Conservation (phyloP, 2,329 filamentous ascomycete genomes). For the Aspergillus vadensis region DNA sequence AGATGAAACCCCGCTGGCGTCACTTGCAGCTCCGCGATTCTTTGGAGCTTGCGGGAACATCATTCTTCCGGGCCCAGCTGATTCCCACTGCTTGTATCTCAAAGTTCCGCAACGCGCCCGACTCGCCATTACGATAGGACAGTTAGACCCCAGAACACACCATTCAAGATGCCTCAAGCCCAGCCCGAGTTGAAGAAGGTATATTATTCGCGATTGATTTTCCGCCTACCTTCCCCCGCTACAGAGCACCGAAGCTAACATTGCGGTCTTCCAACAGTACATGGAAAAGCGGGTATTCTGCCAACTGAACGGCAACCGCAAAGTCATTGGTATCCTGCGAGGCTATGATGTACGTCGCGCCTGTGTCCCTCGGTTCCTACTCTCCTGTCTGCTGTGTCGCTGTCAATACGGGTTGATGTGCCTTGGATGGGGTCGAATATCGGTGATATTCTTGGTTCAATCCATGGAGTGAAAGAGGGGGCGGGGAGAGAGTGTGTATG, state of each 20-base stretch:
- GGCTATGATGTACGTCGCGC: slow-evolving; percentile 81
- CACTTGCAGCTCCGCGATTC: slow-evolving; percentile 14
- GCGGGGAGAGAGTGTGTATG: no score
- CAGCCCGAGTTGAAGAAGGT: slow-evolving; percentile 99
- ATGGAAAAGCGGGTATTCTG: slow-evolving; percentile 99
- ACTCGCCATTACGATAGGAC: slow-evolving; percentile 26
- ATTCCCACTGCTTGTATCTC: slow-evolving; percentile 28
- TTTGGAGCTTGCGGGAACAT: slow-evolving; percentile 36
- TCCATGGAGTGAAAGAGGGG: neutral
- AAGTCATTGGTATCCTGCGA: slow-evolving; percentile 89
- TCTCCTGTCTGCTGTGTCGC: neutral
- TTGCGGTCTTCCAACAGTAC: slow-evolving; percentile 63
- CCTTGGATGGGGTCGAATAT: neutral
- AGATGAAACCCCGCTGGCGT: neutral
- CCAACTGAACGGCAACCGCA: slow-evolving; percentile 95
- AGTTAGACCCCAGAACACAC: slow-evolving; percentile 21
- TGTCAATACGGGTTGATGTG: no score
- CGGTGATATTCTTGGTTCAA: neutral
- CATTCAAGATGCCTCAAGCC: slow-evolving; percentile 85
- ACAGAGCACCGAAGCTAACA: slow-evolving; percentile 5
- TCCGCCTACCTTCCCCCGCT: neutral
- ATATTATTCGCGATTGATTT: slow-evolving; percentile 25
- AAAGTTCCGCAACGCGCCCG: slow-evolving; percentile 31
- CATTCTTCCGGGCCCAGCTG: slow-evolving; percentile 37
- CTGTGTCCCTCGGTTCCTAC: neutral